Base-by-base conservation (phyloP, 495 filamentous ascomycete genomes). In the Aspergillus sparsus region DNA sequence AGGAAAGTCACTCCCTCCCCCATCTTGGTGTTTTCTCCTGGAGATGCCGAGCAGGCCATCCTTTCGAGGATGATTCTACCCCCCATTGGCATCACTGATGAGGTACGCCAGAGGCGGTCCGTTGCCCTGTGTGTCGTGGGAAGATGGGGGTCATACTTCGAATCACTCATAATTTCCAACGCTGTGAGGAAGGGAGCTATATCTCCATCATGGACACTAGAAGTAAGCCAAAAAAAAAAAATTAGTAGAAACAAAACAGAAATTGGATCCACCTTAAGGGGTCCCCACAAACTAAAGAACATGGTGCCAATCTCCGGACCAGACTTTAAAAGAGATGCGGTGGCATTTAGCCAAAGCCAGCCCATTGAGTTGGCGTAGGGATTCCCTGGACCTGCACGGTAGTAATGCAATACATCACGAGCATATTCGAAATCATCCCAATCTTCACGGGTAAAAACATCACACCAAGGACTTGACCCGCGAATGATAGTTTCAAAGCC, bases 301-400 rank as follows among this genome's bases (percentile, higher is more conserved):
- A 85, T 58, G 8, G 73, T 71, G 2, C 84, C 83, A 46, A 70
- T 77, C 35, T 66, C 58, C 4, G 80, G 78, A 0, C 84, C 84
- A 37, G 75, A 58, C 9, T 63, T 60, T 52, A 87, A 68, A 36
- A 87, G 67, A 51, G 74, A 69, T 12, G 77, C 68, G 2, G 83
- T 86, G 12, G 84, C 82, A 70, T 87, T 85, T 57, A 87, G 59
- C 83, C 83, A 87, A 13, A 87, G 69, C 80, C 78, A 85, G 8
- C 84, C 84, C 81, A 87, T 85, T 1, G 76, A 73, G 12, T 71
- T 74, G n/a, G 77, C 80, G 59, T 81, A 86, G 36, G 71, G 72
- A 50, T 82, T 86, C 9, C 84, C 84, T 16, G 84, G 84, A 1
- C 84, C 84, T 13, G 81, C 78, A 12, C 84, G 75, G 66, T 87